Conservation (phyloP, 768 basidiomycete genomes). For the Podaxis carcinomalis region DNA sequence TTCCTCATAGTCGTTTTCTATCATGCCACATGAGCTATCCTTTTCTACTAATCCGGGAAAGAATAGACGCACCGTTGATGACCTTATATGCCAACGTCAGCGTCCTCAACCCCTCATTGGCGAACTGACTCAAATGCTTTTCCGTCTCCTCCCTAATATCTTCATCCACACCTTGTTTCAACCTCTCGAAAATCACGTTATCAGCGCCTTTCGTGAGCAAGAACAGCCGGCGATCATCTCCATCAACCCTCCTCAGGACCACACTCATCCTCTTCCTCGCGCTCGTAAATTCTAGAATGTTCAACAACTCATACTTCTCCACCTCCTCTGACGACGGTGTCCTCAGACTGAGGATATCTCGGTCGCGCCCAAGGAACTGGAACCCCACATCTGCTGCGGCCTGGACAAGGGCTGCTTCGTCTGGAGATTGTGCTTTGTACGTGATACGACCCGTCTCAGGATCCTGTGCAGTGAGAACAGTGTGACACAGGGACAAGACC, state of each 20-base stretch:
- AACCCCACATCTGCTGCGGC: slow-evolving; percentile 95
- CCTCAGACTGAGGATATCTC: slow-evolving; percentile 66
- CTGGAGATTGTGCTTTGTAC: slow-evolving; percentile 96
- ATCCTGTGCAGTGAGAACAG: slow-evolving; percentile 76
- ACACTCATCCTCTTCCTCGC: slow-evolving; percentile 95
- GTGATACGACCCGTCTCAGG: slow-evolving; percentile 65
- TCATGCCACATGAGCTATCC: not conserved
- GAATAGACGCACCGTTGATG: slow-evolving; percentile 49
- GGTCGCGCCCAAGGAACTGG: slow-evolving; percentile 86
- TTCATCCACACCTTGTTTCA: slow-evolving; percentile 59
- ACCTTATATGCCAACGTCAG: slow-evolving; percentile 89
- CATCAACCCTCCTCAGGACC: slow-evolving; percentile 68
- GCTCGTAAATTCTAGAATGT: slow-evolving; percentile 93
- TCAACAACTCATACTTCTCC: slow-evolving; percentile 86
- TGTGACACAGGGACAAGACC: slow-evolving; percentile 89
- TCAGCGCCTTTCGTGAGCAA: slow-evolving; percentile 90
- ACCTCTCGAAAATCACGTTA: slow-evolving; percentile 90
- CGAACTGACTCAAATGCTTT: slow-evolving; percentile 80
- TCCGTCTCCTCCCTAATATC: slow-evolving; percentile 70
- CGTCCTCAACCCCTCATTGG: slow-evolving; percentile 80
- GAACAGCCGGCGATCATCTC: slow-evolving; percentile 54
- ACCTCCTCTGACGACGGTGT: slow-evolving; percentile 65
- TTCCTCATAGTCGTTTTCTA: slow-evolving; percentile 68
- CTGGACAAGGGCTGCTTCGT: slow-evolving; percentile 96
- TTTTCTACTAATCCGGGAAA: not conserved